These are phyloP conservation scores for Sclerotinia sclerotiorum DNA, from an alignment of 2,329 filamentous ascomycete species.

Conservation along the genomic window DNA sequence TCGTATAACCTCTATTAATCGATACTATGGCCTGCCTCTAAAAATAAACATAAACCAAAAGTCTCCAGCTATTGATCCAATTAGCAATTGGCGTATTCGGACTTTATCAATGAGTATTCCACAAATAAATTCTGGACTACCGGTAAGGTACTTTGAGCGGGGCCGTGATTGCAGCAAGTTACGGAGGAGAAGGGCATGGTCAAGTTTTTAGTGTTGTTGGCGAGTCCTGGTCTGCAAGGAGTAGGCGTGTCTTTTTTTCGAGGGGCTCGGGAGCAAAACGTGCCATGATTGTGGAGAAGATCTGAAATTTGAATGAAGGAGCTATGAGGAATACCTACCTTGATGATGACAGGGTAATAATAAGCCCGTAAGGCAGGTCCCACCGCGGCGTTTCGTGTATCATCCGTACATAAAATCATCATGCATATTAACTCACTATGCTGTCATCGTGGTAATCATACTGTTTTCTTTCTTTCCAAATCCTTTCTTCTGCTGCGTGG, in stretches of 20 bases:
- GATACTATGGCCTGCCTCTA: background rate
- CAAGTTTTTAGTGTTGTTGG: background rate
- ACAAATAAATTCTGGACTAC: background rate
- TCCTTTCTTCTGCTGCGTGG: background rate
- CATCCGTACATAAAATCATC: background rate
- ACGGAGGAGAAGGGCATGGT: background rate
- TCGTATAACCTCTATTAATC: background rate
- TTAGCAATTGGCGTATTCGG: background rate
- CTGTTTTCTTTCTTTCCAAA: background rate
- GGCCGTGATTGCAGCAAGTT: constrained; percentile 4
- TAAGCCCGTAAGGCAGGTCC: background rate
- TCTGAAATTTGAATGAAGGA: constrained; percentile 1
- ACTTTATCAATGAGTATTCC: background rate
- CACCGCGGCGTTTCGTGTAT: background rate
- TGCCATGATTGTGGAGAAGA: constrained; percentile 16
- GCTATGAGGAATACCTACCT: background rate
- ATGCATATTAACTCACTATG: background rate
- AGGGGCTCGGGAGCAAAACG: constrained; percentile 6
- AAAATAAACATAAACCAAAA: background rate
- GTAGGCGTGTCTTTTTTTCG: background rate
- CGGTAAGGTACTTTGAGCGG: background rate
- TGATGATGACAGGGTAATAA: background rate
- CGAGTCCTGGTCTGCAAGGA: background rate
- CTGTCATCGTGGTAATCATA: background rate
- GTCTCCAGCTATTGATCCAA: background rate